Evolutionary conservation across 2,329 filamentous ascomycete genomes (phyloP).

Genomic region (Sarocladium brachiariae): DNA sequence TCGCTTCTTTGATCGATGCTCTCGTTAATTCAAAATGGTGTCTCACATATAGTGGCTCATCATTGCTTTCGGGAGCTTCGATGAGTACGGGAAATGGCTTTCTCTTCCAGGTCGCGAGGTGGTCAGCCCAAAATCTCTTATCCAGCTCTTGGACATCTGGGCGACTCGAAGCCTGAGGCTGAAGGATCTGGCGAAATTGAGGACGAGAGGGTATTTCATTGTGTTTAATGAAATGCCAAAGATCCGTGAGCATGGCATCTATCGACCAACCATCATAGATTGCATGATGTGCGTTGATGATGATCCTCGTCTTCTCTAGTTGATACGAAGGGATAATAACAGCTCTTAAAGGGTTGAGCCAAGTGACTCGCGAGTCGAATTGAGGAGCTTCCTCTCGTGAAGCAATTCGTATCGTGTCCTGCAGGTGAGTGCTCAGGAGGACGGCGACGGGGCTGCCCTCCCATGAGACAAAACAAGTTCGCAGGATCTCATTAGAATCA

Average conservation of each 20-base stretch:
- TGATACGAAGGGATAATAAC: background rate
- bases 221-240: conserved; percentile 43
- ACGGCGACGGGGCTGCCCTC: conserved; percentile 35
- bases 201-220: conserved; percentile 33
- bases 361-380: background rate
- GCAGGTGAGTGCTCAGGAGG: conserved; percentile 45
- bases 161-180: background rate
- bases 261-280: conserved; percentile 93
- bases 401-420: background rate
- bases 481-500: conserved; percentile 56
- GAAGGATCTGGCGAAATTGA: conserved; percentile 54
- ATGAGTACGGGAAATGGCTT: conserved; percentile 46
- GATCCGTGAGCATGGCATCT: conserved; percentile 64
- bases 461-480: conserved; percentile 63
- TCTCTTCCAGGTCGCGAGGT: conserved; percentile 52
- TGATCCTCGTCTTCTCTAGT: conserved; percentile 16
- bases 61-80: conserved; percentile 17
- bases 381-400: background rate
- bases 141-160: background rate
- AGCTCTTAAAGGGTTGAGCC: background rate
- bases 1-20: conserved; percentile 15
- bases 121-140: conserved; percentile 59
- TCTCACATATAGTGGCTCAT: background rate
- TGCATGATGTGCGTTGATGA: conserved; percentile 69
- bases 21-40: conserved; percentile 24